phyloP scores from a whole-genome alignment of 2,329 filamentous ascomycete genomes.

The Xylariaceae sp. region DNA sequence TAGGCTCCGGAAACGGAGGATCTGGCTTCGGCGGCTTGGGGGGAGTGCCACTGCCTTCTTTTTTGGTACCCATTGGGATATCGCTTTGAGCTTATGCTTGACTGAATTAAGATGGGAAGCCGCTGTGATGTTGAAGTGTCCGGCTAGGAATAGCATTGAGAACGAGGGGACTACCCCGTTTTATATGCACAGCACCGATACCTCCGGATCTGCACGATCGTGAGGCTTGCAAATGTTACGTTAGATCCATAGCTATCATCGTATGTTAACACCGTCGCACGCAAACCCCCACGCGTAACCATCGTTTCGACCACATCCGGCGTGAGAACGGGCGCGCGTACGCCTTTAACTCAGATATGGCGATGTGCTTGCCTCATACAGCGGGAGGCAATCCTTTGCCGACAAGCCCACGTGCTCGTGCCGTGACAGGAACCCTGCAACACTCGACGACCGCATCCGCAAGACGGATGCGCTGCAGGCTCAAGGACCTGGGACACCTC shows the following conservation, averaged over 20 bases:
- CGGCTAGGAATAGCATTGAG: too few relatives aligned
- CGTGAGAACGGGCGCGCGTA: constrained; percentile 10
- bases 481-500: constrained; percentile 5
- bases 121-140: too few relatives aligned
- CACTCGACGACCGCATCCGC: too few relatives aligned
- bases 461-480: constrained; percentile 3
- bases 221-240: constrained; percentile 2
- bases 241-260: constrained; percentile 6
- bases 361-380: constrained; percentile 10
- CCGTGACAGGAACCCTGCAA: constrained; percentile 2
- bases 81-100: too few relatives aligned
- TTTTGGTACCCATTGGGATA: neutral
- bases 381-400: constrained; percentile 8
- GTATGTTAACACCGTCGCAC: constrained; percentile 1
- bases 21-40: constrained; percentile 10
- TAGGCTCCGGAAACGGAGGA: constrained; percentile 13
- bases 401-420: constrained; percentile 11
- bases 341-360: constrained; percentile 2
- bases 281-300: constrained; percentile 16
- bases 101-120: too few relatives aligned
- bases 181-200: neutral
- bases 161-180: too few relatives aligned
- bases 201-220: constrained; percentile 4
- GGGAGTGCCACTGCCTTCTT: constrained; percentile 1
- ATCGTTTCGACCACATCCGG: constrained; percentile 9